A percentile compares a stretch with the other conserved stretches of the same genome.
Conservation (phyloP, 169 alveolate species). For the Plasmodium gonderi region DNA sequence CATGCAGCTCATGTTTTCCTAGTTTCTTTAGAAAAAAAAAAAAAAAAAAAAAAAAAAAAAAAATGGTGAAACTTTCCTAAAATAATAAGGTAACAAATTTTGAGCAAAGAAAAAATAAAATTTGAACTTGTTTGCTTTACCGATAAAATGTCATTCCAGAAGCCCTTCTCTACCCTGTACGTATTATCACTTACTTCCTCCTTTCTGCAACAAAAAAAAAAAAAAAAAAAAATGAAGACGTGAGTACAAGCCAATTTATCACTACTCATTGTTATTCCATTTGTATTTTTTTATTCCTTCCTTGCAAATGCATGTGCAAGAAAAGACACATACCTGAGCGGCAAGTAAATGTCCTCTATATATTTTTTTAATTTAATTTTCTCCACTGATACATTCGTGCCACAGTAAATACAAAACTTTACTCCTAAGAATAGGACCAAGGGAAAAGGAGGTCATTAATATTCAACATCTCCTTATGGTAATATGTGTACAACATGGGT, state of each 20-base stretch:
- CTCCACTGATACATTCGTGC: slow-evolving; percentile 55
- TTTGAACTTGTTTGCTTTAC: slow-evolving; percentile 12
- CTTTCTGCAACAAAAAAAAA: slow-evolving; percentile 28
- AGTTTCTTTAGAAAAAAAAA: slow-evolving; percentile 37
- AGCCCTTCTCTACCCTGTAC: slow-evolving; percentile 52
- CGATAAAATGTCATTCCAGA: slow-evolving; percentile 57
- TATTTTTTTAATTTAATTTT: slow-evolving; percentile 63
- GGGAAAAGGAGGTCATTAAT: not conserved
- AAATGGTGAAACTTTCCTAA: not conserved
- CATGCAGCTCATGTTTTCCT: slow-evolving; percentile 64
- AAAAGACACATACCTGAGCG: slow-evolving; percentile 7
- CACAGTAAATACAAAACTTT: slow-evolving; percentile 60
- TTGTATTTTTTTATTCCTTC: not conserved
- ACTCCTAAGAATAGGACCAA: slow-evolving; percentile 6
- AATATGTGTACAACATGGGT: not conserved
- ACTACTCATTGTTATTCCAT: not conserved
- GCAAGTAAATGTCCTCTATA: slow-evolving; percentile 72
- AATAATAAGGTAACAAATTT: not conserved
- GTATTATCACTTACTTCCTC: slow-evolving; percentile 71
- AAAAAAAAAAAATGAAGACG: slow-evolving; percentile 20
- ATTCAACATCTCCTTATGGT: not conserved
- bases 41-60: not conserved
- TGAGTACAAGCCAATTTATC: too few relatives aligned
- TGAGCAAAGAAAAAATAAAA: not conserved
- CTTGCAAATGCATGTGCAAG: not conserved